Percentiles rank a stretch among this genome's conserved stretches.
phyloP scores from a whole-genome alignment of 2,329 filamentous ascomycete genomes.

The Penicillium sclerotigenum region DNA sequence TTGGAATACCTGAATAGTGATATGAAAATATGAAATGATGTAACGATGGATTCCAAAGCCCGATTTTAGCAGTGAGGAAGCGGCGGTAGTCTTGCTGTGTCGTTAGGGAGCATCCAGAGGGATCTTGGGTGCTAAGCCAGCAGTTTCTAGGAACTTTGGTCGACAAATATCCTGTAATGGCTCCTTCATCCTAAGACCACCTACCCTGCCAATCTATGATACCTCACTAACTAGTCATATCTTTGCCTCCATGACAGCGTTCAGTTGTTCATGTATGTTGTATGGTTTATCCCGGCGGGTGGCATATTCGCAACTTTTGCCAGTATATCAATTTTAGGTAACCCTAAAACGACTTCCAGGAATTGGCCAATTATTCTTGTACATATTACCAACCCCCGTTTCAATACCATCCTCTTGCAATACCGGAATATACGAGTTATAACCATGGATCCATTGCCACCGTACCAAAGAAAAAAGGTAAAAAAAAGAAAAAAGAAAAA shows the following conservation, averaged over 20 bases:
- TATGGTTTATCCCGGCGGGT: background rate
- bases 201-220: background rate
- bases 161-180: background rate
- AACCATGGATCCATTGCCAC: background rate
- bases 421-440: background rate
- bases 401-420: background rate
- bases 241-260: background rate
- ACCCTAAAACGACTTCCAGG: no score
- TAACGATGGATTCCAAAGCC: background rate
- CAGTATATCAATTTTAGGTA: background rate
- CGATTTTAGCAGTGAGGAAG: background rate
- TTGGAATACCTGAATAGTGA: background rate
- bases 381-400: no score
- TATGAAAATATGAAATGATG: background rate
- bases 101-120: background rate
- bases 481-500: background rate
- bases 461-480: background rate
- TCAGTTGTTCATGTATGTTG: background rate
- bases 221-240: background rate
- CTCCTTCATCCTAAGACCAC: background rate
- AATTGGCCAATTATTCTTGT: no score
- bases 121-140: background rate
- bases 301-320: background rate
- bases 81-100: background rate
- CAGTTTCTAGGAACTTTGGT: background rate